These are phyloP conservation scores for Cunninghamia lanceolata DNA, from an alignment of 75 land plant species.

Conservation along the genomic window DNA sequence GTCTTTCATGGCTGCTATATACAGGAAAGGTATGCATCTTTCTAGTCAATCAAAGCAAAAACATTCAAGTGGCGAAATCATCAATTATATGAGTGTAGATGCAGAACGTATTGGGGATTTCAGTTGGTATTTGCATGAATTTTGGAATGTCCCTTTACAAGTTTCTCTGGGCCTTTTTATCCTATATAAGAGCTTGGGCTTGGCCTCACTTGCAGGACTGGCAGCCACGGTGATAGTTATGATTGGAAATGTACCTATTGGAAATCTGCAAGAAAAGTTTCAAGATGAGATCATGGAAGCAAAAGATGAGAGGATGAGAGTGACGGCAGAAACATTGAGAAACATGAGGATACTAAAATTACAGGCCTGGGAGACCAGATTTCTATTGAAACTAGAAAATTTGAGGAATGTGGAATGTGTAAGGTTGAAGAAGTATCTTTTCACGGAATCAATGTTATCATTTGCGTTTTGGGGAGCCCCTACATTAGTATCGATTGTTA, in stretches of 20 bases:
- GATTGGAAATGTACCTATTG: slow-evolving; percentile 28
- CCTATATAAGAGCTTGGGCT: slow-evolving; percentile 33
- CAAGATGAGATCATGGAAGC: slow-evolving; percentile 42
- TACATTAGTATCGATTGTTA: slow-evolving; percentile 20
- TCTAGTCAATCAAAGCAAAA: slow-evolving; percentile 28
- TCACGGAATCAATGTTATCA: slow-evolving; percentile 8
- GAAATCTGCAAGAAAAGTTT: slow-evolving; percentile 27
- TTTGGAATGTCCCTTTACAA: slow-evolving; percentile 40
- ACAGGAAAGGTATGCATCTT: slow-evolving; percentile 28
- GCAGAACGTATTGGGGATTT: slow-evolving; percentile 30
- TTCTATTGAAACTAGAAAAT: slow-evolving; percentile 18
- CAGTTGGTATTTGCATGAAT: slow-evolving; percentile 33
- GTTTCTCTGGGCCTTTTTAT: slow-evolving; percentile 20
- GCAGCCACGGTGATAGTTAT: slow-evolving; percentile 21
- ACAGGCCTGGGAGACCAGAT: slow-evolving; percentile 42
- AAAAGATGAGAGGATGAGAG: slow-evolving; percentile 46
- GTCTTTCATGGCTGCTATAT: slow-evolving; percentile 25
- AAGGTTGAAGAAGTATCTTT: slow-evolving; percentile 27
- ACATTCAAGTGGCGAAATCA: slow-evolving; percentile 39
- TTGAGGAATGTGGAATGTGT: slow-evolving; percentile 26
- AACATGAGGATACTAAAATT: slow-evolving; percentile 43
- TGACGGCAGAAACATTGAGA: slow-evolving; percentile 32
- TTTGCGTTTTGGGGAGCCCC: slow-evolving; percentile 40
- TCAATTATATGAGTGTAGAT: slow-evolving; percentile 46
- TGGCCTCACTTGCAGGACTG: slow-evolving; percentile 34